A percentile compares a stretch with the other conserved stretches of the same genome.
phyloP scores from a whole-genome alignment of 2,329 filamentous ascomycete genomes.

The Cordyceps farinosa region DNA sequence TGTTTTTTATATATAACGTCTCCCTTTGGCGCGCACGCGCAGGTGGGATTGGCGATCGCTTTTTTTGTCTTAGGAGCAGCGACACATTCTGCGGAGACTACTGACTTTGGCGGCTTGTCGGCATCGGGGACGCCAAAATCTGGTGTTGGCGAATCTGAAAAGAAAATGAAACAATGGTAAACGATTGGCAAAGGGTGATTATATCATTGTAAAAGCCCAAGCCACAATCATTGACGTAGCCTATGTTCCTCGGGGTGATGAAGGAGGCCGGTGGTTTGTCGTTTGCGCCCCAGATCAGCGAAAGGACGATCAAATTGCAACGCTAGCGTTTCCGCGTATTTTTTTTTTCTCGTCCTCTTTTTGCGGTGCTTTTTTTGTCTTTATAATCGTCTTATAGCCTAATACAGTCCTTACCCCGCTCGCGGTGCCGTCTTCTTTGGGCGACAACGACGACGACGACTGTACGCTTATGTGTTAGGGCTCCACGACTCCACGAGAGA shows the following conservation, averaged over 20 bases:
- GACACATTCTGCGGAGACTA: too few species aligned
- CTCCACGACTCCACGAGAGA: neutral
- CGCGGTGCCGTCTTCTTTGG: constrained; percentile 10
- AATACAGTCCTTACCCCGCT: constrained; percentile 8
- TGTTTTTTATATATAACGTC: neutral
- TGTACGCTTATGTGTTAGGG: neutral
- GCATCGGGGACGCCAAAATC: too few species aligned
- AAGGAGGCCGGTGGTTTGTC: neutral
- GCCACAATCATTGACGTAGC: neutral
- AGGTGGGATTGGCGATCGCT: too few species aligned
- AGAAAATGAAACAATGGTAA: too few species aligned
- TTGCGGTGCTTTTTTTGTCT: neutral
- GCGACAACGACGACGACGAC: neutral
- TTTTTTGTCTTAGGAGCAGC: too few species aligned
- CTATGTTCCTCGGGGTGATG: neutral
- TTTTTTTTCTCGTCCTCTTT: neutral
- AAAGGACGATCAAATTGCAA: constrained; percentile 1
- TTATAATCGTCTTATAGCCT: neutral
- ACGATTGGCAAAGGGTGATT: too few species aligned
- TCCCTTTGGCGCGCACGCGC: neutral
- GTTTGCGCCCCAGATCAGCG: neutral
- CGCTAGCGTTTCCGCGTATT: constrained; percentile 7
- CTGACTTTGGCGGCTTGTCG: too few species aligned
- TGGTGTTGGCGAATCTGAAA: too few species aligned
- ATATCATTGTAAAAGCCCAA: too few species aligned